Base-by-base conservation (phyloP, 163 green algal genomes). In the Trebouxia gelatinosa region DNA sequence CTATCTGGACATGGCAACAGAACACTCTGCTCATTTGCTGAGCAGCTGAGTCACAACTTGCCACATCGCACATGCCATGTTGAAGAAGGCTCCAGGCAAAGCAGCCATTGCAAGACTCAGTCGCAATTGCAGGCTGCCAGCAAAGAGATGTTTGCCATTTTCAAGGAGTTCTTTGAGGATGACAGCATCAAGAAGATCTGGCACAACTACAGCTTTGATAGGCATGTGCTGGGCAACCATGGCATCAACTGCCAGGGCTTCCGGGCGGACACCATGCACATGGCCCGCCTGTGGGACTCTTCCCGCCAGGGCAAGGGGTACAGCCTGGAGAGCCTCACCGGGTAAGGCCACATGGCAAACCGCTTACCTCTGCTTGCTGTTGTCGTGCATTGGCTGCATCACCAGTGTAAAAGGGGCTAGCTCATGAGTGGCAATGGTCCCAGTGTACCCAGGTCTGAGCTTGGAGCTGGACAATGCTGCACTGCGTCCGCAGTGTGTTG, bases 191-290 rank as follows among this genome's bases (percentile, higher is more conserved):
- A 84, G 62, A 96, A 97, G 82, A 90, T 98, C 37, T 98, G 95
- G 95, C 94, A 98, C 89, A 99, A 99, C 85, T 99, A 98, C 83
- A 89, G 90, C 39, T 99, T 99, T 78, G 95, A 99, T 86, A 90
- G 94, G 1, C 95, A 98, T 85, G 93, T 98, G 37, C 74, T 91
- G 67, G 81, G 84, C 61, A 82, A 84, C 34, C 58, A 80, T 29
- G 74, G 81, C 38, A 87, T 94, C 32, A 66, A 88, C 21, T 86
- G 87, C 54, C 38, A 38, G 5, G 95, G 95, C 43, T 98, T 99
- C 84, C 83, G 40, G n/a, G 95, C 82, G 1, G 95, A 99, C 88
- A 99, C 95, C 0, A 93, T 99, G 89, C 95, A 99, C 90, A 98
- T 99, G 95, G 95, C 95, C n/a, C 88, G 95, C n/a, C 87, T 99